A percentile compares a stretch with the other conserved stretches of the same genome.
phyloP scores from a whole-genome alignment of 768 basidiomycete species.

The Naganishia kalamii region DNA sequence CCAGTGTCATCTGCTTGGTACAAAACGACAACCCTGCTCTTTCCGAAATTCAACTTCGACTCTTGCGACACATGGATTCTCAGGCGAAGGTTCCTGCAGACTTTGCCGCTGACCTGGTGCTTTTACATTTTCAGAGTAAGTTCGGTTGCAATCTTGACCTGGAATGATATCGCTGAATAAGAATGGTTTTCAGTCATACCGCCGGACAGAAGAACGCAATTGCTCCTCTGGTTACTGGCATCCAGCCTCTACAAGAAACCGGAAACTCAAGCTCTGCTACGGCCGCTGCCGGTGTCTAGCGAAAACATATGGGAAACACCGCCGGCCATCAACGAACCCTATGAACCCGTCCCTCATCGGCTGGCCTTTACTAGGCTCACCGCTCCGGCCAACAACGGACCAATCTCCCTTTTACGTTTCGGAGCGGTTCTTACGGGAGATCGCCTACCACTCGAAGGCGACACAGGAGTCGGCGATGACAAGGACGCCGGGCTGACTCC shows the following conservation, averaged over 20 bases:
- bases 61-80: background rate
- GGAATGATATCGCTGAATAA: background rate
- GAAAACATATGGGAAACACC: slow-evolving; percentile 1
- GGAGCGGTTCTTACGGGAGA: slow-evolving; percentile 16
- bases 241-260: background rate
- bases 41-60: background rate
- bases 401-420: background rate
- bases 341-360: background rate
- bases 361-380: background rate
- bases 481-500: background rate
- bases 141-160: background rate
- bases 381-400: slow-evolving; percentile 1
- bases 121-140: slow-evolving; percentile 1
- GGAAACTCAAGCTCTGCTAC: background rate
- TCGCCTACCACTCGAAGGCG: background rate
- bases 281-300: too few species aligned
- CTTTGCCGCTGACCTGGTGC: background rate
- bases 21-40: background rate
- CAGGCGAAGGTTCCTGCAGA: background rate
- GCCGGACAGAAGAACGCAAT: background rate
- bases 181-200: background rate
- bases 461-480: background rate
- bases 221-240: background rate
- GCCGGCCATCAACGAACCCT: background rate
- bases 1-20: slow-evolving; percentile 9